A percentile compares a stretch with the other conserved stretches of the same genome.
These are phyloP conservation scores for Pezicula carpinea DNA, from an alignment of 2,329 filamentous ascomycete species.

Conservation along the genomic window DNA sequence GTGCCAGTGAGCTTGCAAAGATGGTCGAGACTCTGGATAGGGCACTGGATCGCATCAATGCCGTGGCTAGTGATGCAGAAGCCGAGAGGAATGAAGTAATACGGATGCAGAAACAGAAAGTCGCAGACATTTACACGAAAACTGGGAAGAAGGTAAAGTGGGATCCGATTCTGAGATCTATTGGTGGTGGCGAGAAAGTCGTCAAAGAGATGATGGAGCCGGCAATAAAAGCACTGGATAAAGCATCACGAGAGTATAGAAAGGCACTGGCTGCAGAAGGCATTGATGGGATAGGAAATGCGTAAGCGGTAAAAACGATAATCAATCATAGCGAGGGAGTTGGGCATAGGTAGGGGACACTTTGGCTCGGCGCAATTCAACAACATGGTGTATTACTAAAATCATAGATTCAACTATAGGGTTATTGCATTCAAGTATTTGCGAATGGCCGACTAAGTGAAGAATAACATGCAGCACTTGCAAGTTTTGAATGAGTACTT, in stretches of 20 bases:
- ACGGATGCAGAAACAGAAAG: conserved; percentile 62
- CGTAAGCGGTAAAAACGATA: conserved; percentile 1
- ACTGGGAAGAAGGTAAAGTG: conserved; percentile 71
- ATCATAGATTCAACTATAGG: conserved; percentile 2
- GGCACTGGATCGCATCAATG: conserved; percentile 73
- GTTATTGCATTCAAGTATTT: background rate
- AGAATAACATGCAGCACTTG: background rate
- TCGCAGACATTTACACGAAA: conserved; percentile 63
- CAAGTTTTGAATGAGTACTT: background rate
- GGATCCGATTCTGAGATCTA: conserved; percentile 50
- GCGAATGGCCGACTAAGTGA: background rate
- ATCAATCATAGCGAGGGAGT: conserved; percentile 24
- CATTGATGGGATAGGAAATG: conserved; percentile 15
- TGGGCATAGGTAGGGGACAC: conserved; percentile 13
- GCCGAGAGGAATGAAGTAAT: conserved; percentile 64
- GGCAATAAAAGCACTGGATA: conserved; percentile 64
- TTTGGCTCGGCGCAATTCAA: conserved; percentile 2
- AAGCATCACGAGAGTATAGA: conserved; percentile 67
- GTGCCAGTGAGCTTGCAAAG: conserved; percentile 74
- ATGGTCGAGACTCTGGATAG: conserved; percentile 77
- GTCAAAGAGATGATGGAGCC: conserved; percentile 75
- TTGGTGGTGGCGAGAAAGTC: conserved; percentile 71
- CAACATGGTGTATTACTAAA: background rate
- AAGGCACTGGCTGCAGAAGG: conserved; percentile 62
- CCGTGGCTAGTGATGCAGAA: conserved; percentile 77